These are phyloP conservation scores for Kluyveromyces wickerhamii DNA, from an alignment of 805 yeast genomes.

Conservation along the genomic window DNA sequence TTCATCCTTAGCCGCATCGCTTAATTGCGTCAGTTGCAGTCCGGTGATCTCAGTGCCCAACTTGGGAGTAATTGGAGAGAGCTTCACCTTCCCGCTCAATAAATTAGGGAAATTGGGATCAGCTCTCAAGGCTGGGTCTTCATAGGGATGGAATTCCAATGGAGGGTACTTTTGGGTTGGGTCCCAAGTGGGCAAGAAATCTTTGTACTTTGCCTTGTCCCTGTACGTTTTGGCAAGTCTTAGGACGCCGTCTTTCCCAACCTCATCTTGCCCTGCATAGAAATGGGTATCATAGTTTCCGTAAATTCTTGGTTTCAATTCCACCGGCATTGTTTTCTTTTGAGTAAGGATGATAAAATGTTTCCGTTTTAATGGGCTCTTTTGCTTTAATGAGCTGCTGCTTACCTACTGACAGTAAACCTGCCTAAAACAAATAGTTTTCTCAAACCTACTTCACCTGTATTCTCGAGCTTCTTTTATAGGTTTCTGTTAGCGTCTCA, in stretches of 20 bases:
- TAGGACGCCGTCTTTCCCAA: conserved; percentile 26
- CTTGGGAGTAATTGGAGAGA: conserved; percentile 52
- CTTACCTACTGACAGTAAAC: too few relatives aligned
- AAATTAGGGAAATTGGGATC: conserved; percentile 16
- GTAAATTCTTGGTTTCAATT: not conserved
- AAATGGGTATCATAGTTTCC: conserved; percentile 27
- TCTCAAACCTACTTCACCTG: too few relatives aligned
- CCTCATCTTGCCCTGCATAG: conserved; percentile 18
- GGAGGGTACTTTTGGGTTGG: conserved; percentile 18
- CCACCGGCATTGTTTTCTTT: not conserved
- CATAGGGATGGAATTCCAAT: conserved; percentile 11
- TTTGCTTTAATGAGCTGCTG: too few relatives aligned
- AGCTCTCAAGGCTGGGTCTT: conserved; percentile 19
- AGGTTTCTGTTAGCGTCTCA: too few relatives aligned
- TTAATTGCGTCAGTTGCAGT: conserved; percentile 48
- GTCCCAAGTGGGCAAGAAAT: conserved; percentile 28
- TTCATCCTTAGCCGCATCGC: conserved; percentile 53
- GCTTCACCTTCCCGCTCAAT: conserved; percentile 19
- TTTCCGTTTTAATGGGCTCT: too few relatives aligned
- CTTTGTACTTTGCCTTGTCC: conserved; percentile 16
- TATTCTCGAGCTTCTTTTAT: too few relatives aligned
- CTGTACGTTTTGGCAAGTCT: conserved; percentile 17
- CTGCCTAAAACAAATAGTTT: too few relatives aligned
- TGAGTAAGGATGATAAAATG: too few relatives aligned
- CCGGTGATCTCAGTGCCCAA: conserved; percentile 60